Percentiles rank a stretch among this genome's conserved stretches.
phyloP scores from a whole-genome alignment of 2,329 filamentous ascomycete species.

The Epichloe bromicola region DNA sequence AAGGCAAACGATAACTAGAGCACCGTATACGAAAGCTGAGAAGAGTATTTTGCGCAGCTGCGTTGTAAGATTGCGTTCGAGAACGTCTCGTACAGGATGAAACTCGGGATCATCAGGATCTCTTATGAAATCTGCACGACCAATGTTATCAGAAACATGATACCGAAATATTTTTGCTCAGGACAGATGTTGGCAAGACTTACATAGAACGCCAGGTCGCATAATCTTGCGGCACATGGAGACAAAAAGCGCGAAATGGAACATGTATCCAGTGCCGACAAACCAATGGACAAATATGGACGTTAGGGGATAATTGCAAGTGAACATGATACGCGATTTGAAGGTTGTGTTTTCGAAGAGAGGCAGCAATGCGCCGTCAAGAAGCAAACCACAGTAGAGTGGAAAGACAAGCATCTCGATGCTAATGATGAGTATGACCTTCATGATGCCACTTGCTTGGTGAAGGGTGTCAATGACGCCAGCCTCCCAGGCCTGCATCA shows the following conservation, averaged over 20 bases:
- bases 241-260: conserved; percentile 96
- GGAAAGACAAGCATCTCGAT: conserved; percentile 99
- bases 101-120: conserved; percentile 98
- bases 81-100: conserved; percentile 89
- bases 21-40: conserved; percentile 89
- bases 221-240: conserved; percentile 98
- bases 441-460: conserved; percentile 92
- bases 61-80: conserved; percentile 83
- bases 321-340: conserved; percentile 65
- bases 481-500: conserved; percentile 56
- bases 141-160: background rate
- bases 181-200: conserved; percentile 23
- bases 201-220: conserved; percentile 83
- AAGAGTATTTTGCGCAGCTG: conserved; percentile 95
- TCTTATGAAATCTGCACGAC: conserved; percentile 68
- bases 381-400: conserved; percentile 82
- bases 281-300: conserved; percentile 98
- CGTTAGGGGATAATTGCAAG: conserved; percentile 65
- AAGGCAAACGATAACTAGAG: conserved; percentile 80
- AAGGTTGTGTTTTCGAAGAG: conserved; percentile 75
- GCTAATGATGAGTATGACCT: conserved; percentile 94
- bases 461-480: conserved; percentile 70
- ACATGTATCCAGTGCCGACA: conserved; percentile 98
- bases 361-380: conserved; percentile 79
- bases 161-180: background rate